Base-by-base conservation (phyloP, 352 stramenopile species). In the Phytophthora meadii region DNA sequence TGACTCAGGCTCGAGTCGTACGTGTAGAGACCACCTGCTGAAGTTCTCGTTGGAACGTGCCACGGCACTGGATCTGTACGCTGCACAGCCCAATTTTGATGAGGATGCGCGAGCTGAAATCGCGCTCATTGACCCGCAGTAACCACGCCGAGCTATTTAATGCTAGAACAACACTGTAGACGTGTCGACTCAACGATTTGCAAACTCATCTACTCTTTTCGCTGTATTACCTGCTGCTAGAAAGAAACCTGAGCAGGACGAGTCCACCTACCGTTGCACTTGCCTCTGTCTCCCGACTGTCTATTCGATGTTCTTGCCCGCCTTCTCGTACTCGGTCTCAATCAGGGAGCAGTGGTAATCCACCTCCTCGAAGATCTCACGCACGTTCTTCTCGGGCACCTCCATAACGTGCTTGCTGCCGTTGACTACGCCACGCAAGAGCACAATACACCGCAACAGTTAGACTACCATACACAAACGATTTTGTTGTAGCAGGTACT, bases 331-430 rank as follows among this genome's bases (percentile, higher is more conserved):
- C 70, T 95, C 85, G 52, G 87, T 85, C 72, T 95, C 87, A 57
- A 95, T 95, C 74, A 90, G 83, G 49, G 84, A 89, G 80, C 87
- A 95, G 70, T 87, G 85, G 49, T 82, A 89, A 66, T 95, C 87
- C 47, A 95, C 68, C 24, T 94, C 82, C 24, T 94, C 87, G 54
- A 93, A 93, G 68, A 95, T 95, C 32, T 92, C 87, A 62, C 81
- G 77, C 42, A 95, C 82, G 42, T 89, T 87, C 71, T 90, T 90
- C 75, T 66, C 63, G 17, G 83, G 77, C 12, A 93, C 85, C 47
- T 90, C 79, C 39, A 94, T 70, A 45, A 70, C 64, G 52, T 93
- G 70, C 71, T 92, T 90, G 39, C 70, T 87, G 56, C 86, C 84
- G 68, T 94, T 89, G 63, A 95, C 87, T 95, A 53, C 45, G 72